Evolutionary conservation across 306 rosid genomes (phyloP), one percentile per base, ranked within the genome.

Genomic region (Sechiopsis laciniata): DNA sequence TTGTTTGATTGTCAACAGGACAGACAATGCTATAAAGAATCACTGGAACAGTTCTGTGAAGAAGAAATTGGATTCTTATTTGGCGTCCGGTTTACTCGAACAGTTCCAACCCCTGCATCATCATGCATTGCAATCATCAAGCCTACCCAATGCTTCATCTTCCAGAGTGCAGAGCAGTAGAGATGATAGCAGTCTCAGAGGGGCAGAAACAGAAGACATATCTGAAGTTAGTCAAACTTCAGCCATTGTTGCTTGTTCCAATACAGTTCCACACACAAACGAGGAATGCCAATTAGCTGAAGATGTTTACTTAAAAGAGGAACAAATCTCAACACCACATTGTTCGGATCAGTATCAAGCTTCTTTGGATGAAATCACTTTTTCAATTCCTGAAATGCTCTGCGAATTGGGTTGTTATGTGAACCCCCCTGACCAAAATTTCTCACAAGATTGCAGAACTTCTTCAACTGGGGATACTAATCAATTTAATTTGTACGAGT

Each of bases 21-120:
- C 99, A 76, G 99, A 95, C 90, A 95, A 95, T 83, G 82, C 99
- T 64, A 95, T 95, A 84, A 95, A 95, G 87, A 95, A 95, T 72
- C 99, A 95, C 78, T 95, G 99, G 99, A 91, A 95, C 81, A 95
- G 99, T 84, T 95, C 99, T 77, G 99, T 95, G 13, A 95, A 89
- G 77, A 95, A 95, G 84, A 95, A 95, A 85, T 80, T 95, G 88
- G 99, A 95, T 82, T 91, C 97, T 64, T 95, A 95, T 87, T 84
- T 91, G 84, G 89, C 95, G 12, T 89, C 99, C 0, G 99, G 99
- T 79, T 81, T 95, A 78, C 92, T 95, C 35, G 53, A 82, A 71
- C 92, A 83, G 86, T 81, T 77, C 55, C 92, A 87, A 77, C 82
- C 75, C 72, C 68, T 82, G 75, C 96, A 90, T 62, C 96, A 90